A percentile compares a stretch with the other conserved stretches of the same genome.
Evolutionary conservation across 306 rosid species (phyloP).

Genomic region (Fagus crenata): DNA sequence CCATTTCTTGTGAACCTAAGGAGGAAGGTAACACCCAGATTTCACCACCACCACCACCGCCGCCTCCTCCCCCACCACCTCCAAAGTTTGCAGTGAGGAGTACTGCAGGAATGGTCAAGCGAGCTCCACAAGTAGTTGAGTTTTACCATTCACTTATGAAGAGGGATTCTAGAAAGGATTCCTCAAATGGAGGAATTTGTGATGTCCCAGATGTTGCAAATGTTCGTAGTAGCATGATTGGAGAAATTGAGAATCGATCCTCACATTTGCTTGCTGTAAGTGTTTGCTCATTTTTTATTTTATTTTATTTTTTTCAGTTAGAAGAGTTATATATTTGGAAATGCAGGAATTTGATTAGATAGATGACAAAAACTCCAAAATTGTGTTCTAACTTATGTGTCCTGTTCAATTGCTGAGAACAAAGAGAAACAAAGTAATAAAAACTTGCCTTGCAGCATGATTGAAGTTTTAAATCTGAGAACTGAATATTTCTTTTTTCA

Average conservation of each 20-base stretch:
- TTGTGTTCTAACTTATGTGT: not conserved
- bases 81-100: slow-evolving; percentile 57
- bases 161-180: slow-evolving; percentile 90
- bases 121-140: slow-evolving; percentile 97
- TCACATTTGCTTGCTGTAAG: slow-evolving; percentile 98
- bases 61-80: slow-evolving; percentile 87
- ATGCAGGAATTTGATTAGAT: not conserved
- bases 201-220: slow-evolving; percentile 83
- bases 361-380: not conserved
- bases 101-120: slow-evolving; percentile 56
- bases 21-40: slow-evolving; percentile 44
- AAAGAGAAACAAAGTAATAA: not conserved
- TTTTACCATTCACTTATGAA: slow-evolving; percentile 96
- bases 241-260: slow-evolving; percentile 95
- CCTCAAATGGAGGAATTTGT: slow-evolving; percentile 66
- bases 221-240: slow-evolving; percentile 96
- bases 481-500: not conserved
- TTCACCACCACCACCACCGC: slow-evolving; percentile 67
- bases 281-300: slow-evolving; percentile 12
- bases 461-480: not conserved
- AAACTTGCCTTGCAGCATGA: not conserved
- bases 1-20: slow-evolving; percentile 51
- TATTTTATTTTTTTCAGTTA: not conserved
- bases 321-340: not conserved
- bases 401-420: not conserved